phyloP scores from a whole-genome alignment of 768 basidiomycete species.

The Kwoniella dendrophila region DNA sequence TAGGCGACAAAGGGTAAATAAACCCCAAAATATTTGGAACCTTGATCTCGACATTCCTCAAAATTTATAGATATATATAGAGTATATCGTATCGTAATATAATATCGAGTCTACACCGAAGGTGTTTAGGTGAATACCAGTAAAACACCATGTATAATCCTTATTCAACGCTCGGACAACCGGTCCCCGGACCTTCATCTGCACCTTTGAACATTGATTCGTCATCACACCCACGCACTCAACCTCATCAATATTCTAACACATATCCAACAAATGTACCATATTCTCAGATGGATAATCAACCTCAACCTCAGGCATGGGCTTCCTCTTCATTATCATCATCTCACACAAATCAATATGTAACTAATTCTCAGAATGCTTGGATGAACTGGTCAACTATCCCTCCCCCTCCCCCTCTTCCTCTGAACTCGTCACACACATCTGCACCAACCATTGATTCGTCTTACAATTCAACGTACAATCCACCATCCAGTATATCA shows the following conservation, averaged over 20 bases:
- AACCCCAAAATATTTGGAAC: too few relatives aligned
- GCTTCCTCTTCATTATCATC: not conserved
- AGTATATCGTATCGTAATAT: too few relatives aligned
- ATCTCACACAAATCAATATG: not conserved
- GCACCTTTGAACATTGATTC: too few relatives aligned
- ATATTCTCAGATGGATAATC: not conserved
- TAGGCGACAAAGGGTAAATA: too few relatives aligned
- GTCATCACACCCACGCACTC: too few relatives aligned
- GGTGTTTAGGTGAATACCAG: too few relatives aligned
- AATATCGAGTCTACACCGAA: too few relatives aligned
- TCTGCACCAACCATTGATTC: not conserved
- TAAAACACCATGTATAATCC: too few relatives aligned
- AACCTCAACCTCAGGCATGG: not conserved
- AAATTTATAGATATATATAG: too few relatives aligned
- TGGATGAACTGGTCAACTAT: slow-evolving; percentile 8
- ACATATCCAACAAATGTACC: not conserved
- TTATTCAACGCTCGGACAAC: too few relatives aligned
- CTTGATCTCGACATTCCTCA: too few relatives aligned
- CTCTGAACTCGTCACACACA: not conserved
- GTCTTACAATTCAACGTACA: not conserved
- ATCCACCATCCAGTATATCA: not conserved
- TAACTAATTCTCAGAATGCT: slow-evolving; percentile 6
- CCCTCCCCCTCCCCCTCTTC: not conserved
- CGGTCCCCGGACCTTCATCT: too few relatives aligned
- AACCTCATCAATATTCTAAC: not conserved